These are phyloP conservation scores for Neohortaea acidophila DNA, from an alignment of 495 filamentous ascomycete genomes.

Conservation along the genomic window DNA sequence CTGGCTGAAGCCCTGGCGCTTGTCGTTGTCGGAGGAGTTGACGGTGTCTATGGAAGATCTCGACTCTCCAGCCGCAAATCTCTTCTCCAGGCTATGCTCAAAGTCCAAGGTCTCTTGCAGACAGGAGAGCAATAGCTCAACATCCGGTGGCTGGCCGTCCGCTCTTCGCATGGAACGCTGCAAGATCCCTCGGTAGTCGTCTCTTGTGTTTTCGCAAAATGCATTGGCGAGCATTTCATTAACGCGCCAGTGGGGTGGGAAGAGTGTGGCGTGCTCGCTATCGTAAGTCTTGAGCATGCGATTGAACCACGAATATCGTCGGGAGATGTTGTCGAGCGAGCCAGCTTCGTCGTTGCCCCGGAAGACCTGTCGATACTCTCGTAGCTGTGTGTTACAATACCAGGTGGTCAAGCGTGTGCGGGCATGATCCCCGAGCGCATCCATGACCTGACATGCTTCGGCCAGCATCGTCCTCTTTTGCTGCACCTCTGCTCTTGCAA, in stretches of 20 bases:
- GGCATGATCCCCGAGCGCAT: conserved; percentile 84
- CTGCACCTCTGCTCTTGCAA: conserved; percentile 74
- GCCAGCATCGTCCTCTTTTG: conserved; percentile 53
- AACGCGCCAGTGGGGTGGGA: conserved; percentile 77
- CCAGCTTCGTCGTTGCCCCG: conserved; percentile 92
- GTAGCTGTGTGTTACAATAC: conserved; percentile 95
- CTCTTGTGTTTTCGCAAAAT: conserved; percentile 86
- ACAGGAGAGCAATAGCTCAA: conserved; percentile 80
- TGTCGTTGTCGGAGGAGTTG: conserved; percentile 69
- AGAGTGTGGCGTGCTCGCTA: conserved; percentile 78
- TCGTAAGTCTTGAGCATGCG: conserved; percentile 93
- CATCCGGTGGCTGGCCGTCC: conserved; percentile 74
- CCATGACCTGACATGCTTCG: conserved; percentile 87
- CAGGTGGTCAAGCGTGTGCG: conserved; percentile 71
- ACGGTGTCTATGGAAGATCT: conserved; percentile 87
- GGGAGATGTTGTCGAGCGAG: conserved; percentile 89
- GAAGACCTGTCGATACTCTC: conserved; percentile 92
- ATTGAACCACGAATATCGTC: conserved; percentile 91
- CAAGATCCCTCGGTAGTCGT: conserved; percentile 88
- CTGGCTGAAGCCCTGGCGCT: conserved; percentile 65
- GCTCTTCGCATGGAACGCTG: conserved; percentile 64
- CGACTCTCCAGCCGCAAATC: conserved; percentile 60
- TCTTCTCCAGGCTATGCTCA: conserved; percentile 75
- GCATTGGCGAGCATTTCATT: conserved; percentile 81
- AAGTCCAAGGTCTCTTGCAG: conserved; percentile 96